Percentiles rank a stretch among this genome's conserved stretches.
phyloP scores from a whole-genome alignment of 768 basidiomycete genomes.

The Russula sp. region DNA sequence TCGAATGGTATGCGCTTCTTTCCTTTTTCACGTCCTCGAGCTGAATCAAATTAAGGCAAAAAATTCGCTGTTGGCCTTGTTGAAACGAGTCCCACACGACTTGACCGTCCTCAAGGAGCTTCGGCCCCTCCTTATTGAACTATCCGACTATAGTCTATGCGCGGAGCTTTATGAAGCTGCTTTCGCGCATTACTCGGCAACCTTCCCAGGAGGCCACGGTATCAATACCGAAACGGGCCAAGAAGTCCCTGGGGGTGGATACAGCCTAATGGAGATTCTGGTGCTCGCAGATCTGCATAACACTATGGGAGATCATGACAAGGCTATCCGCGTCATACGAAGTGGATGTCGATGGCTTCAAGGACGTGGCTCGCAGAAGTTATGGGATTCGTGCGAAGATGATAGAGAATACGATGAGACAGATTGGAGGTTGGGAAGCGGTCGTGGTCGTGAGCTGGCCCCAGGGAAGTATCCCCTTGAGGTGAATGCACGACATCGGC shows the following conservation, averaged over 20 bases:
- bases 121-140: constrained; percentile 70
- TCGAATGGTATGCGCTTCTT: constrained; percentile 49
- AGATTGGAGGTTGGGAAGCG: constrained; percentile 36
- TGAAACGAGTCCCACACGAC: constrained; percentile 77
- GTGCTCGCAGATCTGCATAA: constrained; percentile 84
- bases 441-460: constrained; percentile 45
- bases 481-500: constrained; percentile 74
- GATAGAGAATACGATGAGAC: constrained; percentile 82
- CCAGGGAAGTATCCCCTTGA: constrained; percentile 64
- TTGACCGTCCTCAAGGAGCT: constrained; percentile 75
- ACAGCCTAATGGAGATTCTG: constrained; percentile 67
- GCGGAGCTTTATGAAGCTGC: constrained; percentile 68
- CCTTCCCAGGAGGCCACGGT: constrained; percentile 51
- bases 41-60: constrained; percentile 45
- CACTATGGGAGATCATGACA: constrained; percentile 61
- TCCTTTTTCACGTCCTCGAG: background rate
- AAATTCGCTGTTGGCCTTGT: constrained; percentile 62
- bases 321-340: constrained; percentile 65
- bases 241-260: constrained; percentile 39
- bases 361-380: constrained; percentile 63
- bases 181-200: constrained; percentile 60
- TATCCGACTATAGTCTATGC: constrained; percentile 63
- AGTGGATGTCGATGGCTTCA: constrained; percentile 90
- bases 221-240: constrained; percentile 32
- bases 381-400: constrained; percentile 81